Evolutionary conservation across 371 early-diverging fungal genomes (phyloP), one percentile per base, ranked within the genome.

Genomic region (Mucor velutinosus): DNA sequence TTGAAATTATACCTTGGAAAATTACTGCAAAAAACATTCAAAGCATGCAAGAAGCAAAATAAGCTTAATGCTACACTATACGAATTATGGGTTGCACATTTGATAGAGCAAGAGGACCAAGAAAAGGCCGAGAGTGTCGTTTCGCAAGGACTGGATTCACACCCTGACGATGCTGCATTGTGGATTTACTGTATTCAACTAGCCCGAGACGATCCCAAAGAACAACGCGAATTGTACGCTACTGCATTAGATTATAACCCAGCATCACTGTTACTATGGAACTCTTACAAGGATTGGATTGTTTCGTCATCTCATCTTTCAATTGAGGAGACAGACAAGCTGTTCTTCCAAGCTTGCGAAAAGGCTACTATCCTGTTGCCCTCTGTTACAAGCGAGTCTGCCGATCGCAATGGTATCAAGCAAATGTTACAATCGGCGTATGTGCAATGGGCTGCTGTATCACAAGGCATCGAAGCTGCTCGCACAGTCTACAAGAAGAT

Each of bases 1-100:
- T 68, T 90, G 78, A 83, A 86, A 82, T 63, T 83, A 32, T 88
- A 86, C 67, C 80, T 88, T 37, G 70, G 70, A 23, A 85, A 84
- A 71, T 69, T 77, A 29, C 60, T 78, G 56, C 74, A 84, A 66
- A 79, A 72, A 33, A 74, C 81, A 56, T 84, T 84, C 63, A 78
- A 77, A 21, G 47, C 76, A 2, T 82, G 84, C 19, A 60, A 78
- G 71, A 82, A 79, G 65, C 62, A 73, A 10, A 62, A 81, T 0
- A 19, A 43, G 15, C 68, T 82, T 4, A 79, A 87, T 0, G 79
- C 78, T 49, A 62, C 59, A 14, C 30, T 90, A 43, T 91, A 86
- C 60, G 66, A 87, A 30, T 25, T 71, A 5, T 87, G 89, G 82
- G 67, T 80, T 35, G 62, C 73, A 5, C 64, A 72, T 11, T 59